phyloP scores from a whole-genome alignment of 805 yeast species.

The Lipomyces japonicus region DNA sequence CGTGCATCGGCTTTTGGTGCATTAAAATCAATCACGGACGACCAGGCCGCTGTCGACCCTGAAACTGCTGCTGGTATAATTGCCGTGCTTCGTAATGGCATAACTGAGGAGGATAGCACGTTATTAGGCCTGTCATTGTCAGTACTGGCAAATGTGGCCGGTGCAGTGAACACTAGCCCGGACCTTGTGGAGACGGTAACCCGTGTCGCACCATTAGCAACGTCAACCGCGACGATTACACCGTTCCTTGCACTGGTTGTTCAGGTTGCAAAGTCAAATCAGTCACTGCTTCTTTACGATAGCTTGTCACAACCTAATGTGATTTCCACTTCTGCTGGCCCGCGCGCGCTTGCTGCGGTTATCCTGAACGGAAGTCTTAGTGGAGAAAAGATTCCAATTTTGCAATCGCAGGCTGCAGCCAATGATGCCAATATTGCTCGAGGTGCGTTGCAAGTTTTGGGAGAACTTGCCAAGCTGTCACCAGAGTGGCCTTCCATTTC shows the following conservation, averaged over 20 bases:
- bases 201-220: conserved; percentile 1
- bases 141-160: conserved; percentile 2
- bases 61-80: conserved; percentile 14
- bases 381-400: not conserved
- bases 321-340: conserved; percentile 14
- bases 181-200: conserved; percentile 6
- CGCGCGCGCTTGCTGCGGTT: conserved; percentile 19
- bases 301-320: conserved; percentile 24
- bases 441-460: conserved; percentile 18
- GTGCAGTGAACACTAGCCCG: not conserved
- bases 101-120: conserved; percentile 15
- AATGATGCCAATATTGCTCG: not conserved
- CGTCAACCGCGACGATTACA: conserved; percentile 7
- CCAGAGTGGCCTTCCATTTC: conserved; percentile 7
- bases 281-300: conserved; percentile 3
- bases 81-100: conserved; percentile 12
- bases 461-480: conserved; percentile 17
- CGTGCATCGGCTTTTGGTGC: conserved; percentile 31
- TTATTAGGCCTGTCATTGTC: conserved; percentile 19
- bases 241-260: conserved; percentile 12
- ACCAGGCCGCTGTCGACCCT: not conserved
- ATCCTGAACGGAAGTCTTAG: conserved; percentile 16
- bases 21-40: conserved; percentile 14
- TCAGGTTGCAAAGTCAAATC: conserved; percentile 7
- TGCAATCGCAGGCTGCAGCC: conserved; percentile 2